Percentiles rank a stretch among this genome's conserved stretches.
These are phyloP conservation scores for Suillus discolor DNA, from an alignment of 768 basidiomycete genomes.

Conservation along the genomic window DNA sequence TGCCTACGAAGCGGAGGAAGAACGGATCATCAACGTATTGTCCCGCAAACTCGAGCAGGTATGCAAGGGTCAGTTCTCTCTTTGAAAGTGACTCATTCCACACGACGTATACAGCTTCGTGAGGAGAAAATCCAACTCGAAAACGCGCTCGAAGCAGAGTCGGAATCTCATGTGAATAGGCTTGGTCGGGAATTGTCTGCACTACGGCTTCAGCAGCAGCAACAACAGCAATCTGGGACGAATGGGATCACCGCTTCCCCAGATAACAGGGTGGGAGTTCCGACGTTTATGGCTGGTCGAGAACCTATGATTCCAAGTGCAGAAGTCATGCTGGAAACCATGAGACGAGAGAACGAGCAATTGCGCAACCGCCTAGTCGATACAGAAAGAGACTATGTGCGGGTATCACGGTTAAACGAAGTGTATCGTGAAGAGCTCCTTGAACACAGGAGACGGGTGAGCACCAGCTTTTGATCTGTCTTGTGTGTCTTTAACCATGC, in stretches of 20 bases:
- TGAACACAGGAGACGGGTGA: slow-evolving; percentile 71
- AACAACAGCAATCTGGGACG: slow-evolving; percentile 27
- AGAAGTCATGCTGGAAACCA: slow-evolving; percentile 72
- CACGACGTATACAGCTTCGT: slow-evolving; percentile 52
- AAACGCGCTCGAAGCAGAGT: slow-evolving; percentile 82
- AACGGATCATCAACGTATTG: slow-evolving; percentile 81
- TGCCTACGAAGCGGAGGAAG: slow-evolving; percentile 89
- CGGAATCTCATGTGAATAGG: slow-evolving; percentile 81
- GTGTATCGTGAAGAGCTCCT: slow-evolving; percentile 85
- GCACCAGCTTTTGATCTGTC: slow-evolving; percentile 28
- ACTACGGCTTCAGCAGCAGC: slow-evolving; percentile 60
- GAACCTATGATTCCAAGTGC: slow-evolving; percentile 41
- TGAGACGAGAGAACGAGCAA: slow-evolving; percentile 80
- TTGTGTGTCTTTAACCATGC: slow-evolving; percentile 11
- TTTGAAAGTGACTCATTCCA: slow-evolving; percentile 5
- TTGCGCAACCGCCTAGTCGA: slow-evolving; percentile 66
- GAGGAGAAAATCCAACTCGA: slow-evolving; percentile 87
- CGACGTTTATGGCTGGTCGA: slow-evolving; percentile 14
- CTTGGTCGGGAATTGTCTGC: slow-evolving; percentile 71
- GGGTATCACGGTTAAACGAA: slow-evolving; percentile 75
- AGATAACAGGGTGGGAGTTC: slow-evolving; percentile 9
- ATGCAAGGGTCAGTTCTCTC: slow-evolving; percentile 7
- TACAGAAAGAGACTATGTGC: slow-evolving; percentile 77
- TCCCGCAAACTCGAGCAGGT: slow-evolving; percentile 87
- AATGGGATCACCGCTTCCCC: slow-evolving; percentile 35